phyloP scores from a whole-genome alignment of 148 eudicot species.

The Rhododendron simsii region DNA sequence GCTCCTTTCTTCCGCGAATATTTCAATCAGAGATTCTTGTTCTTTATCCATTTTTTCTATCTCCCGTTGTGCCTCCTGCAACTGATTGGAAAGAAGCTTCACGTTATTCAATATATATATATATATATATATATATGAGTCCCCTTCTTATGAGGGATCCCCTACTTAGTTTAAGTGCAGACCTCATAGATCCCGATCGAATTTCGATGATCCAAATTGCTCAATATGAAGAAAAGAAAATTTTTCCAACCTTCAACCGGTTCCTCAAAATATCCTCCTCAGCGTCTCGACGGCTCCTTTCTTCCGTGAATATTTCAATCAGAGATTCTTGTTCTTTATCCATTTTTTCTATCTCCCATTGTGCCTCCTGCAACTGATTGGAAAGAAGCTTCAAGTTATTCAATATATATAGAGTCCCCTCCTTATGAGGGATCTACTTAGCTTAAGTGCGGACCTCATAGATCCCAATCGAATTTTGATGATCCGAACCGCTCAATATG shows the following conservation, averaged over 20 bases:
- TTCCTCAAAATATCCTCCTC: conserved; percentile 63
- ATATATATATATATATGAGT: too few relatives aligned
- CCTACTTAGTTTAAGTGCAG: too few relatives aligned
- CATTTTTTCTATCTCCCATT: conserved; percentile 30
- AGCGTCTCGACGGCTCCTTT: conserved; percentile 55
- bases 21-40: conserved; percentile 56
- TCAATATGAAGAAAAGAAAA: not conserved
- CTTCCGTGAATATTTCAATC: conserved; percentile 57
- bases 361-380: conserved; percentile 47
- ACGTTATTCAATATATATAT: not conserved
- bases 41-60: conserved; percentile 53
- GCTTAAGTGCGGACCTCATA: too few relatives aligned
- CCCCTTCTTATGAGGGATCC: too few relatives aligned
- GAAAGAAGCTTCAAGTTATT: not conserved
- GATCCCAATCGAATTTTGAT: too few relatives aligned
- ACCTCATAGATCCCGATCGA: too few relatives aligned
- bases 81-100: conserved; percentile 24
- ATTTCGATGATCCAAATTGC: too few relatives aligned
- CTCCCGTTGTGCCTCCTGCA: conserved; percentile 36
- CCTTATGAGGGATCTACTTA: too few relatives aligned
- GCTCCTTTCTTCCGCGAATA: conserved; percentile 66
- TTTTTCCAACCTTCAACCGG: conserved; percentile 41
- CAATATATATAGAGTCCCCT: not conserved
- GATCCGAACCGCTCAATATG: not conserved
- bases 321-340: conserved; percentile 71